Evolutionary conservation across 2,329 filamentous ascomycete genomes (phyloP).

Genomic region (Hypomyces perniciosus): DNA sequence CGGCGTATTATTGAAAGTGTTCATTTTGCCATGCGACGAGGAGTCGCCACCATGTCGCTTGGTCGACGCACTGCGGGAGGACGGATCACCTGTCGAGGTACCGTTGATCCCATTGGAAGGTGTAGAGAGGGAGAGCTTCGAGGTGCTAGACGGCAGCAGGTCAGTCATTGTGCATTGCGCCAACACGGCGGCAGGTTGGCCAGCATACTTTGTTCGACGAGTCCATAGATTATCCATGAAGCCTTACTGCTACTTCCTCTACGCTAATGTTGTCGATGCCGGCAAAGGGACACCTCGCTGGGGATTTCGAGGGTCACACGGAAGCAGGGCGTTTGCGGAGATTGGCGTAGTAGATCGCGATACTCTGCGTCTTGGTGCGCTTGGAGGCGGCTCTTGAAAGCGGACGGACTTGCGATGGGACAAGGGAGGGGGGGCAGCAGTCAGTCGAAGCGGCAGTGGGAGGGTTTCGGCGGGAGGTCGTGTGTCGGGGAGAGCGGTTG

Average conservation of each 20-base stretch:
- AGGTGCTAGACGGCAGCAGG: slow-evolving; percentile 50
- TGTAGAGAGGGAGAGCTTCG: slow-evolving; percentile 87
- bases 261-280: slow-evolving; percentile 10
- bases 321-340: neutral
- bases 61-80: slow-evolving; percentile 58
- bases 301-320: slow-evolving; percentile 15
- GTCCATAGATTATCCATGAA: slow-evolving; percentile 67
- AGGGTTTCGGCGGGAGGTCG: slow-evolving; percentile 7
- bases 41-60: slow-evolving; percentile 68
- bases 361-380: slow-evolving; percentile 2
- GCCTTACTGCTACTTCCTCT: slow-evolving; percentile 24
- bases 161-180: slow-evolving; percentile 12
- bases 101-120: slow-evolving; percentile 51
- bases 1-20: slow-evolving; percentile 74
- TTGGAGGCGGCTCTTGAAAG: slow-evolving; percentile 6
- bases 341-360: neutral
- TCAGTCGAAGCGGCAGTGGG: slow-evolving; percentile 3
- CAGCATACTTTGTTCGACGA: slow-evolving; percentile 72
- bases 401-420: slow-evolving; percentile 5
- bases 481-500: neutral
- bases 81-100: slow-evolving; percentile 46
- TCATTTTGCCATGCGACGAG: slow-evolving; percentile 68
- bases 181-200: neutral
- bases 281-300: slow-evolving; percentile 18
- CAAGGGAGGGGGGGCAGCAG: slow-evolving; percentile 1